Evolutionary conservation across 2,329 filamentous ascomycete species (phyloP).

Genomic region (Hymenoscyphus scutula): DNA sequence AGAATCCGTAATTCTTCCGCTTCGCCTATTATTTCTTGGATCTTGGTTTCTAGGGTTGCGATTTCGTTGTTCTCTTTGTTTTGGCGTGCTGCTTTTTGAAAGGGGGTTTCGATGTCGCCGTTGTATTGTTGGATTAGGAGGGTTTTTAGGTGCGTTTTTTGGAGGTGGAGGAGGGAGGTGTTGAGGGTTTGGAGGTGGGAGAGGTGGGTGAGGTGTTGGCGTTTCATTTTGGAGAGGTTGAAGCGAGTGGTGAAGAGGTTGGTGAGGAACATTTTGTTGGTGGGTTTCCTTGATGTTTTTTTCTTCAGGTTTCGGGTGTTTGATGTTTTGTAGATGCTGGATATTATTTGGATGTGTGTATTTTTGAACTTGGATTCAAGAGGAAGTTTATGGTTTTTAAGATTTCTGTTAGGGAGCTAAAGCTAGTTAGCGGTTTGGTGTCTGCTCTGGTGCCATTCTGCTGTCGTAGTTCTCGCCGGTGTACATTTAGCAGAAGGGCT

Average conservation of each 20-base stretch:
- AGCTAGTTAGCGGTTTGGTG: too few relatives aligned
- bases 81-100: not conserved
- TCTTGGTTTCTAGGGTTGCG: not conserved
- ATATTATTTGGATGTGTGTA: too few relatives aligned
- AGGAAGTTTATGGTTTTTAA: too few relatives aligned
- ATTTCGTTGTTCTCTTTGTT: not conserved
- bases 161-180: too few relatives aligned
- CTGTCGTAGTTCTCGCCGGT: too few relatives aligned
- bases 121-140: not conserved
- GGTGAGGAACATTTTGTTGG: not conserved
- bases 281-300: too few relatives aligned
- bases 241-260: not conserved
- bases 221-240: not conserved
- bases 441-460: too few relatives aligned
- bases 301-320: too few relatives aligned
- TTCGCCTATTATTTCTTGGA: not conserved
- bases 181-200: not conserved
- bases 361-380: too few relatives aligned
- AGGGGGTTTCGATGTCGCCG: not conserved
- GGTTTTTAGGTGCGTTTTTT: not conserved
- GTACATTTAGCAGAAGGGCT: too few relatives aligned
- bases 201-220: not conserved
- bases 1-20: not conserved
- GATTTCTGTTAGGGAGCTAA: too few relatives aligned
- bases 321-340: too few relatives aligned